Evolutionary conservation across 257 asterid species (phyloP).

Genomic region (Phtheirospermum japonicum): DNA sequence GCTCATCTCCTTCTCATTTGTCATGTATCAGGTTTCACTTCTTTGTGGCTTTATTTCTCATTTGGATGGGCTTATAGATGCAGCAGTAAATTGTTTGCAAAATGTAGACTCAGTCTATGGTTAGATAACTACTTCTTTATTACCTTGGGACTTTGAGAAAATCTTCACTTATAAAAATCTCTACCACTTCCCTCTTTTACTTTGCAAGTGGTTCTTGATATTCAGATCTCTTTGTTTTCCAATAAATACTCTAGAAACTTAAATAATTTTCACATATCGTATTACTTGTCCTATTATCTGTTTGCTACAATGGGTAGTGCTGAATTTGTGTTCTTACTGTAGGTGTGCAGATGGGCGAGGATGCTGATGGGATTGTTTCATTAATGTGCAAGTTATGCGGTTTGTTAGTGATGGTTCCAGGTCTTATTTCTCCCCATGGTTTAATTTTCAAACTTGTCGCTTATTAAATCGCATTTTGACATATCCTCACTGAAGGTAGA

Average conservation of each 20-base stretch:
- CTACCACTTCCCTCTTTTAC: too few species aligned
- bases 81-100: slow-evolving; percentile 60
- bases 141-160: too few species aligned
- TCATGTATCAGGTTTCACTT: slow-evolving; percentile 55
- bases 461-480: too few species aligned
- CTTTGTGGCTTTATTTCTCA: slow-evolving; percentile 78
- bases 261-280: not conserved
- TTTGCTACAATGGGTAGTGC: slow-evolving; percentile 23
- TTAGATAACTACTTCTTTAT: slow-evolving; percentile 41
- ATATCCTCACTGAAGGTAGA: slow-evolving; percentile 44
- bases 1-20: slow-evolving; percentile 22
- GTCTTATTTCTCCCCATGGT: slow-evolving; percentile 33
- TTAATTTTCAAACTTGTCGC: not conserved
- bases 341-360: slow-evolving; percentile 47
- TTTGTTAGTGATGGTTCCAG: slow-evolving; percentile 72
- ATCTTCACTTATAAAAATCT: too few species aligned
- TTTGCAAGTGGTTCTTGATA: too few species aligned
- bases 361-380: slow-evolving; percentile 44
- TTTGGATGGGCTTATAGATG: slow-evolving; percentile 54
- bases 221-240: not conserved
- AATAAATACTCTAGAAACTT: not conserved
- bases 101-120: slow-evolving; percentile 53
- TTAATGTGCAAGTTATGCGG: slow-evolving; percentile 69
- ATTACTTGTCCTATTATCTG: slow-evolving; percentile 3
- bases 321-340: slow-evolving; percentile 34